Evolutionary conservation across 2,329 filamentous ascomycete species (phyloP).

Genomic region (Ceratocystis cacaofunesta): DNA sequence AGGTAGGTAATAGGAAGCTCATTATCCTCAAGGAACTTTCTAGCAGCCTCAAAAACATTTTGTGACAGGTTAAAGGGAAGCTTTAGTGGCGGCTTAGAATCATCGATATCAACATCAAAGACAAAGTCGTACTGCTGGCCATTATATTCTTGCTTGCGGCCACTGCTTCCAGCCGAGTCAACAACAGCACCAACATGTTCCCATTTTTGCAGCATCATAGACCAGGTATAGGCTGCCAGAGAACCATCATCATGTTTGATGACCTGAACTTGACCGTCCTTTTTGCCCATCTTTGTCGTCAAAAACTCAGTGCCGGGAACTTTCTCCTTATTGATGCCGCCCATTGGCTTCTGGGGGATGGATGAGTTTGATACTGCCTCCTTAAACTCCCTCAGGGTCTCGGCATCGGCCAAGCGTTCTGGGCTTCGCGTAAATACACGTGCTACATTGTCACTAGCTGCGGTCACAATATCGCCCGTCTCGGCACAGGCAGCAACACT

Average conservation of each 20-base stretch:
- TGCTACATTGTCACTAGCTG: conserved; percentile 74
- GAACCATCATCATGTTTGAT: conserved; percentile 69
- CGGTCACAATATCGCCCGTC: conserved; percentile 85
- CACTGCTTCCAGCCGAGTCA: conserved; percentile 69
- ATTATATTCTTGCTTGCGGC: conserved; percentile 59
- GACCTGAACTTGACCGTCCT: conserved; percentile 91
- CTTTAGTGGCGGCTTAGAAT: conserved; percentile 82
- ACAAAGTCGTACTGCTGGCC: conserved; percentile 92
- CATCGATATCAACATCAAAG: conserved; percentile 91
- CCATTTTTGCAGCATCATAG: conserved; percentile 56
- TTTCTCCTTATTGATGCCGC: conserved; percentile 78
- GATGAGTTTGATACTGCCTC: conserved; percentile 68
- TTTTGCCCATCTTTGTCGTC: conserved; percentile 67
- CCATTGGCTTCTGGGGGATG: conserved; percentile 75
- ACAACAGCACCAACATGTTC: conserved; percentile 87
- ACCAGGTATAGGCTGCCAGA: conserved; percentile 82
- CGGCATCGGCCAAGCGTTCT: conserved; percentile 53
- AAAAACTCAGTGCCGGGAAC: conserved; percentile 81
- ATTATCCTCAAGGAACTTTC: conserved; percentile 80
- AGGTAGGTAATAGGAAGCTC: conserved; percentile 76
- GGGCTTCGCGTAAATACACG: conserved; percentile 66
- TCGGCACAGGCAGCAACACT: conserved; percentile 66
- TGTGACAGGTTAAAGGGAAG: conserved; percentile 87
- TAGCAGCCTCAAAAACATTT: conserved; percentile 82
- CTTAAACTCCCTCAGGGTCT: conserved; percentile 59